A percentile compares a stretch with the other conserved stretches of the same genome.
These are phyloP conservation scores for Amanita rimosa DNA, from an alignment of 768 basidiomycete species.

Conservation along the genomic window DNA sequence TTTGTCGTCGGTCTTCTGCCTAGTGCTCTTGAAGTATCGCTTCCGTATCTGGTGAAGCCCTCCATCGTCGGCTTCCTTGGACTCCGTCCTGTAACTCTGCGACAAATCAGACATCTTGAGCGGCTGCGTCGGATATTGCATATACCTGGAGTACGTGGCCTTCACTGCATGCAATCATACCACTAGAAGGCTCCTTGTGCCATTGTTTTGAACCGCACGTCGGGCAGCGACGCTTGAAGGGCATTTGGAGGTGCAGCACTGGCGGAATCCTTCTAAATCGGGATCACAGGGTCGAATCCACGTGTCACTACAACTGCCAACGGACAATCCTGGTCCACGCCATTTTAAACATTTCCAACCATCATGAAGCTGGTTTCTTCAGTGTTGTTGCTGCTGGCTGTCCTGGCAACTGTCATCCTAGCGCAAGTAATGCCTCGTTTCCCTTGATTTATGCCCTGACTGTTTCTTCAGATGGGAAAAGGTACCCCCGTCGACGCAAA, in stretches of 20 bases:
- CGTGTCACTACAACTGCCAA: not conserved
- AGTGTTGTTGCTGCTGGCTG: constrained; percentile 35
- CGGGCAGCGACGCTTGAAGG: constrained; percentile 53
- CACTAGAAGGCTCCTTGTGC: constrained; percentile 78
- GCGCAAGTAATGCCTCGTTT: constrained; percentile 40
- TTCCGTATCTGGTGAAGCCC: constrained; percentile 56
- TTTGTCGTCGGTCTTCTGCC: constrained; percentile 37
- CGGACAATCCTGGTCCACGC: too few species aligned
- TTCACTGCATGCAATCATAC: constrained; percentile 78
- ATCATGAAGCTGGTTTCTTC: constrained; percentile 39
- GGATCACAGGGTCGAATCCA: constrained; percentile 1
- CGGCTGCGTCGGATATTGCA: not conserved
- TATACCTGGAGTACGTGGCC: constrained; percentile 83
- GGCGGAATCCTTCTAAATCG: constrained; percentile 1
- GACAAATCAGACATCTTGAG: not conserved
- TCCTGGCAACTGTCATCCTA: constrained; percentile 38
- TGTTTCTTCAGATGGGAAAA: constrained; percentile 54
- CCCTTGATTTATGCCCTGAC: not conserved
- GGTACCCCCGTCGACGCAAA: constrained; percentile 23
- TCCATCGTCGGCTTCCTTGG: constrained; percentile 52
- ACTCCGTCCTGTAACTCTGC: constrained; percentile 79
- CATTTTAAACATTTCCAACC: not conserved
- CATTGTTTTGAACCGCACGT: constrained; percentile 79
- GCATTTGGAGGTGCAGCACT: constrained; percentile 28
- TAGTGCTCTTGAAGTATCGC: constrained; percentile 47